Evolutionary conservation across 2,329 filamentous ascomycete genomes (phyloP).

Genomic region (Ophiostoma sp.): DNA sequence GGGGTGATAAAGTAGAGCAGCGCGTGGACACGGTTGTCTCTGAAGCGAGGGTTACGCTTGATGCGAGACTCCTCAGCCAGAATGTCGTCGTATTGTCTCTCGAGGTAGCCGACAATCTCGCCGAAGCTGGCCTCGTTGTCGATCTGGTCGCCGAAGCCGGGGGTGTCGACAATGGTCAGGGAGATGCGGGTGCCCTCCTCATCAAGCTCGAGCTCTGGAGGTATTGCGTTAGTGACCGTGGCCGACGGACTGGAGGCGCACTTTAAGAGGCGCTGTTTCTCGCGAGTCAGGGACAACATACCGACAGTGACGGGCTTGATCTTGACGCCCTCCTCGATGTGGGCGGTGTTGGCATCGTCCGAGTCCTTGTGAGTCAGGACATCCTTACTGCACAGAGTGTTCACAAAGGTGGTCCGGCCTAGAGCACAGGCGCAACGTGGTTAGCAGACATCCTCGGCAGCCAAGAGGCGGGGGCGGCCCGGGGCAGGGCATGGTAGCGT

Average conservation of each 20-base stretch:
- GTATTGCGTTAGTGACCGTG: constrained; percentile 29
- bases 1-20: constrained; percentile 99
- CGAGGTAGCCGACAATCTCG: constrained; percentile 96
- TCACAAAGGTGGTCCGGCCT: constrained; percentile 98
- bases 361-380: constrained; percentile 88
- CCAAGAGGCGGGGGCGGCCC: background rate
- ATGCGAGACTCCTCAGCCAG: constrained; percentile 98
- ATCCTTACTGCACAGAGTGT: constrained; percentile 94
- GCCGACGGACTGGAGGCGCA: too few species aligned
- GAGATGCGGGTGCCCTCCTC: constrained; percentile 98
- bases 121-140: constrained; percentile 98
- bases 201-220: constrained; percentile 81
- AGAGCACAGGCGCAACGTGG: background rate
- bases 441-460: background rate
- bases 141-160: constrained; percentile 96
- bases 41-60: constrained; percentile 99
- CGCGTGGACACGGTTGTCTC: constrained; percentile 97
- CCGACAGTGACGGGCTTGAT: constrained; percentile 98
- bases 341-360: constrained; percentile 81
- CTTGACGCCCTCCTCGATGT: constrained; percentile 93
- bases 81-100: constrained; percentile 99
- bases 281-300: constrained; percentile 35
- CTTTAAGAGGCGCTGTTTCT: constrained; percentile 1
- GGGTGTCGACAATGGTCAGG: constrained; percentile 96
- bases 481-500: background rate